Base-by-base conservation (phyloP, 1,284 basidiomycete genomes). In the Thelephora terrestris region DNA sequence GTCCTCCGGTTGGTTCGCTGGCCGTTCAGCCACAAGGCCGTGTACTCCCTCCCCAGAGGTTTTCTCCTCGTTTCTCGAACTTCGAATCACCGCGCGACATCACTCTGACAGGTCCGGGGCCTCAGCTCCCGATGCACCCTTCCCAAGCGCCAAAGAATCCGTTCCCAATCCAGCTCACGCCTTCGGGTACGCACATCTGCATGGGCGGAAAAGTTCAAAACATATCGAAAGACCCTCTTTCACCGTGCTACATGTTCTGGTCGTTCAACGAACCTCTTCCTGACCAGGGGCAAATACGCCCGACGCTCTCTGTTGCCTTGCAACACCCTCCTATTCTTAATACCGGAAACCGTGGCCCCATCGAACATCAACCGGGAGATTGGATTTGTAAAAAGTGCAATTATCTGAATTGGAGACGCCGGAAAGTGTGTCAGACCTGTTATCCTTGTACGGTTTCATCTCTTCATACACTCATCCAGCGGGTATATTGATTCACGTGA, bases 371-470 rank as follows among this genome's bases (percentile, higher is more conserved):
- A 71, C 86, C 89, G 2, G 90, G 90, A n/a, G 89, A 92, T 67
- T 92, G 90, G 89, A 73, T 88, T 50, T 92, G 90, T 65, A 71
- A 74, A 50, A 85, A 82, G 60, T 91, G 90, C 63, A 81, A 83
- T 58, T 89, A 90, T 65, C 64, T 88, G 55, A 91, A 92, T 62
- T 92, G 89, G 89, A 71, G 89, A 51, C 68, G 90, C 47, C 70
- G 89, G 45, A 88, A 89, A 64, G 87, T 91, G 48, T 92, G 89
- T 69, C 87, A 91, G 71, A 88, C 85, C 10, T 91, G 89, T 65
- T 80, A 77, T 55, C 88, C 89, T 43, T 89, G 85, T 87, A 59
- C 53, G 29, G 79, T 73, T 44, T 38, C 24, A 18, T 50, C 48
- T 50, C 45, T 49, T 48, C 43, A 43, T 39, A 43, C 47, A 48